These are phyloP conservation scores for Metarhizium album DNA, from an alignment of 2,329 filamentous ascomycete genomes.

Conservation along the genomic window DNA sequence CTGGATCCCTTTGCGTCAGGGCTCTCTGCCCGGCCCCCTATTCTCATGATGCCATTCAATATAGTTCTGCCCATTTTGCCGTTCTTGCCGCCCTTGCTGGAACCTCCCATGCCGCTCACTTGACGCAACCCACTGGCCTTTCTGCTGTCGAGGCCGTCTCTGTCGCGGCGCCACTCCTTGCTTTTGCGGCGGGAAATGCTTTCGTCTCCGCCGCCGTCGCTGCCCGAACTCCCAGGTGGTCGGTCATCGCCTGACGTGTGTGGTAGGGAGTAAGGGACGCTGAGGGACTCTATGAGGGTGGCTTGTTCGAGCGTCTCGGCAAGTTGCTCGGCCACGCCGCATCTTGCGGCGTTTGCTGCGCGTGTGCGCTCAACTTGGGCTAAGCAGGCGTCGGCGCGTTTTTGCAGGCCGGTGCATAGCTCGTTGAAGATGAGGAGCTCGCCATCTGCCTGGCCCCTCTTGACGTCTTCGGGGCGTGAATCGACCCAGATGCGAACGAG, in stretches of 20 bases:
- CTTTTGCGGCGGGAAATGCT: slow-evolving; percentile 16
- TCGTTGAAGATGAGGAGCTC: slow-evolving; percentile 43
- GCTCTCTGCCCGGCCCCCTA: slow-evolving; percentile 29
- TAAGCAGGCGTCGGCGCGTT: slow-evolving; percentile 40
- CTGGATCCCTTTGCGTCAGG: slow-evolving; percentile 24
- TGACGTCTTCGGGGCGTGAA: slow-evolving; percentile 29
- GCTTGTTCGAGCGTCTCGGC: slow-evolving; percentile 38
- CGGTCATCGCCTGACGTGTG: slow-evolving; percentile 19
- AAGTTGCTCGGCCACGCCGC: slow-evolving; percentile 25
- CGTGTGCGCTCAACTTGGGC: slow-evolving; percentile 37
- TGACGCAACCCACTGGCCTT: slow-evolving; percentile 19
- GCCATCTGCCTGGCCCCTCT: slow-evolving; percentile 26
- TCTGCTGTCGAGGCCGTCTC: slow-evolving; percentile 15
- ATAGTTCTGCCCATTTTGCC: slow-evolving; percentile 31
- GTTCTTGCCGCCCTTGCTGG: slow-evolving; percentile 24
- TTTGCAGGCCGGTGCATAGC: slow-evolving; percentile 38
- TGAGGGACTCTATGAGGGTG: slow-evolving; percentile 24
- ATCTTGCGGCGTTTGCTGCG: slow-evolving; percentile 21
- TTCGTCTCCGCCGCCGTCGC: slow-evolving; percentile 25
- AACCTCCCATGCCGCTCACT: slow-evolving; percentile 15
- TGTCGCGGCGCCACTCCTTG: slow-evolving; percentile 20
- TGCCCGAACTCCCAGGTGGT: slow-evolving; percentile 41
- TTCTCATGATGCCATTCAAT: slow-evolving; percentile 33
- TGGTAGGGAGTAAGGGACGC: slow-evolving; percentile 18
- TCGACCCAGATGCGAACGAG: slow-evolving; percentile 75